Percentiles rank a stretch among this genome's conserved stretches.
phyloP scores from a whole-genome alignment of 495 filamentous ascomycete species.

The Neurospora sp. region DNA sequence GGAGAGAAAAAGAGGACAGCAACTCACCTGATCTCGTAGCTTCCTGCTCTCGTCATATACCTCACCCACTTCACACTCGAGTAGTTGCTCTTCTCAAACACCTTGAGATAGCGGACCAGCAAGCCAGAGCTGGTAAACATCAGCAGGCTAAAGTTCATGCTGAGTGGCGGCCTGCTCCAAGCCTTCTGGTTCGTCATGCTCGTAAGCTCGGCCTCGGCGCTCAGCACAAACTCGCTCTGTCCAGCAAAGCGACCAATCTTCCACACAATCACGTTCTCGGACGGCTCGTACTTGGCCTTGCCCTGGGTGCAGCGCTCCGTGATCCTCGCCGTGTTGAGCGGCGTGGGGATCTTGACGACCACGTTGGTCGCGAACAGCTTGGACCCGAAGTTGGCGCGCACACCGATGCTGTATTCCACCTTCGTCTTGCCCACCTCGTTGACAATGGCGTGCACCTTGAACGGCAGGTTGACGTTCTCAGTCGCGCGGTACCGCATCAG shows the following conservation, averaged over 20 bases:
- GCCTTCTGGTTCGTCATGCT: slow-evolving; percentile 98
- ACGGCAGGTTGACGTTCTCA: slow-evolving; percentile 97
- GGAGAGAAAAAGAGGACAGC: neutral
- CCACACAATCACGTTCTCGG: slow-evolving; percentile 97
- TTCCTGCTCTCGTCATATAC: slow-evolving; percentile 94
- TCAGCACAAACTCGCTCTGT: slow-evolving; percentile 88
- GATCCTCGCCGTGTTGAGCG: slow-evolving; percentile 90
- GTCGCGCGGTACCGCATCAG: slow-evolving; percentile 99
- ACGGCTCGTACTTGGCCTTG: slow-evolving; percentile 96
- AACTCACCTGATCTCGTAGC: slow-evolving; percentile 65
- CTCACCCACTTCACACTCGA: slow-evolving; percentile 98
- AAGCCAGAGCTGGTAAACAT: slow-evolving; percentile 97
- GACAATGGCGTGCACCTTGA: slow-evolving; percentile 98
- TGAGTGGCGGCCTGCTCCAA: slow-evolving; percentile 90
- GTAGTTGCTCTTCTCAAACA: slow-evolving; percentile 99
- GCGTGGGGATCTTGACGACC: slow-evolving; percentile 88
- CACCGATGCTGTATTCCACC: slow-evolving; percentile 96
- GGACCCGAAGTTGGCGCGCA: slow-evolving; percentile 89
- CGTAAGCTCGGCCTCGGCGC: slow-evolving; percentile 84
- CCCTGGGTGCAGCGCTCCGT: slow-evolving; percentile 91
- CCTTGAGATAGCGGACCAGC: slow-evolving; percentile 91
- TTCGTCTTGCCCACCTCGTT: slow-evolving; percentile 96
- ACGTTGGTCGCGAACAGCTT: slow-evolving; percentile 98
- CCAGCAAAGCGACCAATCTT: slow-evolving; percentile 97
- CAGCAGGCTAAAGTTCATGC: slow-evolving; percentile 79